These are phyloP conservation scores for Saccharum officinarum DNA, from an alignment of 176 grass and related monocot genomes.

Conservation along the genomic window DNA sequence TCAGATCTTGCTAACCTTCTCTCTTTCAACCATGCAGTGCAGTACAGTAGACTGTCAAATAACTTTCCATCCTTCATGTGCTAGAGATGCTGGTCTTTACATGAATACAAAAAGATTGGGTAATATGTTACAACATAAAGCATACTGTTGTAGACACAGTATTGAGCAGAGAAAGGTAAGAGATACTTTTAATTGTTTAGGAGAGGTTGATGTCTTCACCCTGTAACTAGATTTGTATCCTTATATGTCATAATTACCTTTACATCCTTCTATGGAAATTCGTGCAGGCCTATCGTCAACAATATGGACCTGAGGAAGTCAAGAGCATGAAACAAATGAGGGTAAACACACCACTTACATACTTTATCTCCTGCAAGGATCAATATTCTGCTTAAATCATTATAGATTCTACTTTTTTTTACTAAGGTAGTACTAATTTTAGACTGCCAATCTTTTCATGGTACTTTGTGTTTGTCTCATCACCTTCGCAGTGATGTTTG, in stretches of 20 bases:
- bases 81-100: slow-evolving; percentile 78
- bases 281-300: slow-evolving; percentile 58
- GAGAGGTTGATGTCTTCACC: not conserved
- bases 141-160: slow-evolving; percentile 81
- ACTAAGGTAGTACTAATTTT: not conserved
- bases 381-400: not conserved
- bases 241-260: not conserved
- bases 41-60: slow-evolving; percentile 64
- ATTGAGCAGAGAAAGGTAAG: slow-evolving; percentile 79
- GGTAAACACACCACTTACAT: slow-evolving; percentile 46
- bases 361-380: slow-evolving; percentile 6
- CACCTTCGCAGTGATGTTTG: not conserved
- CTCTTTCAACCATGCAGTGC: slow-evolving; percentile 71
- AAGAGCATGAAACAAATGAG: slow-evolving; percentile 84
- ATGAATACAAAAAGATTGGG: slow-evolving; percentile 72
- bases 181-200: slow-evolving; percentile 4
- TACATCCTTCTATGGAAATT: slow-evolving; percentile 31
- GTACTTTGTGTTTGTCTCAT: not conserved
- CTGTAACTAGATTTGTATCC: not conserved
- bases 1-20: slow-evolving; percentile 27
- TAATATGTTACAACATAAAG: slow-evolving; percentile 61
- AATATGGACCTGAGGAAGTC: slow-evolving; percentile 69
- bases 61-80: slow-evolving; percentile 89
- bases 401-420: not conserved
- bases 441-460: not conserved